Conservation (phyloP, 83 land plant genomes). For the Picea abies region DNA sequence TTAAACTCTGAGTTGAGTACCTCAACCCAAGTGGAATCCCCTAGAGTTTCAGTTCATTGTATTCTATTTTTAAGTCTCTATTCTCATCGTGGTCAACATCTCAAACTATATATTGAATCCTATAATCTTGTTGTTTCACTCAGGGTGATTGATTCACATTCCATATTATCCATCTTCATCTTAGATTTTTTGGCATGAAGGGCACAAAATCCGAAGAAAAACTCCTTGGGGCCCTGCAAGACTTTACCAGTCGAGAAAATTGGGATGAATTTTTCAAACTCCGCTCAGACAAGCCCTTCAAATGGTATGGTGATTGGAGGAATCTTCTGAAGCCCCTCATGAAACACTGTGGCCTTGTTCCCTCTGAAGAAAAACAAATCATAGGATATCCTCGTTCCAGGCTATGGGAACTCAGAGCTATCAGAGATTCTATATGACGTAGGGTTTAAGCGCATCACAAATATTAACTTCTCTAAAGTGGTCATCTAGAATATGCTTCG, state of each 20-base stretch:
- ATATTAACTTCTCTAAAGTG: slow-evolving; percentile 87
- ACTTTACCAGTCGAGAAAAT: slow-evolving; percentile 73
- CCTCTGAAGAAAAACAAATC: neutral
- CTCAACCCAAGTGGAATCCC: too few relatives aligned
- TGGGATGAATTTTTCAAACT: slow-evolving; percentile 88
- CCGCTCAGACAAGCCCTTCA: slow-evolving; percentile 61
- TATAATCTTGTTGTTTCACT: too few relatives aligned
- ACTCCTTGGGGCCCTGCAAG: slow-evolving; percentile 53
- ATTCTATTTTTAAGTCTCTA: too few relatives aligned
- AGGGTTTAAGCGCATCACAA: slow-evolving; percentile 66
- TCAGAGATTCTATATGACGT: slow-evolving; percentile 87
- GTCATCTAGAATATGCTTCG: slow-evolving; percentile 87
- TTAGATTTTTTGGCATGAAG: neutral
- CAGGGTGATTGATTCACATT: too few relatives aligned
- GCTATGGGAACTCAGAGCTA: slow-evolving; percentile 90
- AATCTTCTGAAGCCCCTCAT: slow-evolving; percentile 41
- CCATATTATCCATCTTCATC: too few relatives aligned
- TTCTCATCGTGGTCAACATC: too few relatives aligned
- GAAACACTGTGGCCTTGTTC: slow-evolving; percentile 12
- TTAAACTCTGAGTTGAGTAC: too few relatives aligned
- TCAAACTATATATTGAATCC: too few relatives aligned
- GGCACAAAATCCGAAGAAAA: slow-evolving; percentile 10
- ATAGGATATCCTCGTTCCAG: slow-evolving; percentile 83
- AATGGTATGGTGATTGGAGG: slow-evolving; percentile 93
- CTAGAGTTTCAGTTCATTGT: too few relatives aligned